Evolutionary conservation across 2,329 filamentous ascomycete species (phyloP).

Genomic region (Claviceps arundinis): DNA sequence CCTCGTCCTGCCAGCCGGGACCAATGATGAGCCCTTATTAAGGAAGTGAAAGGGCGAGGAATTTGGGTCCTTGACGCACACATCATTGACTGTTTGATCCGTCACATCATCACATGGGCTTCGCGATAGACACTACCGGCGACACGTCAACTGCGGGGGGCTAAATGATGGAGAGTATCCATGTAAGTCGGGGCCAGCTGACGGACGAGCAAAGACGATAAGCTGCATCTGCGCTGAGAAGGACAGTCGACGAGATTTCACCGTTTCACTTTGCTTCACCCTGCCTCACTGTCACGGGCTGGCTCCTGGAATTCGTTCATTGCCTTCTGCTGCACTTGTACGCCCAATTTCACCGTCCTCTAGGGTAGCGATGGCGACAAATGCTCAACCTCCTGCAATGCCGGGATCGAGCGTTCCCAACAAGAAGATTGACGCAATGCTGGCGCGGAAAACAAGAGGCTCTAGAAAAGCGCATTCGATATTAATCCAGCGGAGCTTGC

Average conservation of each 20-base stretch:
- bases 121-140: neutral
- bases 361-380: no score
- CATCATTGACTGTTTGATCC: neutral
- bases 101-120: neutral
- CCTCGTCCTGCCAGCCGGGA: neutral
- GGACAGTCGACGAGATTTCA: neutral
- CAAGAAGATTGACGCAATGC: conserved; percentile 39
- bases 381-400: no score
- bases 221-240: neutral
- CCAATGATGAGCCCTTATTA: neutral
- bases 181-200: neutral
- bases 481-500: conserved; percentile 27
- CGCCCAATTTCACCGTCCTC: neutral
- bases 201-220: neutral
- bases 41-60: neutral
- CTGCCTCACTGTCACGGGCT: neutral
- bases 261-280: neutral
- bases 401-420: neutral
- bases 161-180: neutral
- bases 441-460: conserved; percentile 49
- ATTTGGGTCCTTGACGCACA: neutral
- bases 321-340: neutral
- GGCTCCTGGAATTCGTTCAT: neutral
- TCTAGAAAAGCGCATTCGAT: conserved; percentile 39
- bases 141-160: neutral